Conservation (phyloP, 805 yeast species). For the Cyberlindnera maclurae region DNA sequence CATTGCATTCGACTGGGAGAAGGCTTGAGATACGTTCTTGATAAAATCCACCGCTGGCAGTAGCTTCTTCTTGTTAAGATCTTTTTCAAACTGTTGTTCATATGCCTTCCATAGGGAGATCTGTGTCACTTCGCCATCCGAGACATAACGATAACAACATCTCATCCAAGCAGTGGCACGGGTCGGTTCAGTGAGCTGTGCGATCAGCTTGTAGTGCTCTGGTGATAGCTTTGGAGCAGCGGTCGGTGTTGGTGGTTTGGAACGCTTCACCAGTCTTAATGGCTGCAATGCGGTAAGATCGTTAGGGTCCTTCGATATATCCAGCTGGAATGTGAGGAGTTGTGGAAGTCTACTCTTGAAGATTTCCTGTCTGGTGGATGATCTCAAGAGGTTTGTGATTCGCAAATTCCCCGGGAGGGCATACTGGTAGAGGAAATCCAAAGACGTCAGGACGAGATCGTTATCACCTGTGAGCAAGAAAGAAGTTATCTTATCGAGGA, state of each 20-base stretch:
- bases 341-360: slow-evolving; percentile 57
- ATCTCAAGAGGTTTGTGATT: slow-evolving; percentile 42
- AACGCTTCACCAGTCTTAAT: slow-evolving; percentile 43
- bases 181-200: slow-evolving; percentile 70
- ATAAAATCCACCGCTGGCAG: slow-evolving; percentile 96
- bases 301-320: slow-evolving; percentile 28
- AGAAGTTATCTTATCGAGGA: slow-evolving; percentile 49
- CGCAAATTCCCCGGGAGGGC: slow-evolving; percentile 56
- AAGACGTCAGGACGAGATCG: slow-evolving; percentile 63
- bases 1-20: slow-evolving; percentile 87
- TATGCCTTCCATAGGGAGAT: slow-evolving; percentile 94
- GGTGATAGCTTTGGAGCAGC: slow-evolving; percentile 55
- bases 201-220: slow-evolving; percentile 50
- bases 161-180: slow-evolving; percentile 95
- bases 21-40: slow-evolving; percentile 86
- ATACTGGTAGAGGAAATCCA: slow-evolving; percentile 81
- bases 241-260: slow-evolving; percentile 57
- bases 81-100: slow-evolving; percentile 74
- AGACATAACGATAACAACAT: slow-evolving; percentile 75
- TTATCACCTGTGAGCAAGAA: slow-evolving; percentile 57
- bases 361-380: slow-evolving; percentile 42
- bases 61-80: slow-evolving; percentile 44
- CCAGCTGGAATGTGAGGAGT: slow-evolving; percentile 44
- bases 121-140: slow-evolving; percentile 85
- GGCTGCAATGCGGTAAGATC: slow-evolving; percentile 19